phyloP scores from a whole-genome alignment of 352 stramenopile species.

The Phytopythium mirpurense region DNA sequence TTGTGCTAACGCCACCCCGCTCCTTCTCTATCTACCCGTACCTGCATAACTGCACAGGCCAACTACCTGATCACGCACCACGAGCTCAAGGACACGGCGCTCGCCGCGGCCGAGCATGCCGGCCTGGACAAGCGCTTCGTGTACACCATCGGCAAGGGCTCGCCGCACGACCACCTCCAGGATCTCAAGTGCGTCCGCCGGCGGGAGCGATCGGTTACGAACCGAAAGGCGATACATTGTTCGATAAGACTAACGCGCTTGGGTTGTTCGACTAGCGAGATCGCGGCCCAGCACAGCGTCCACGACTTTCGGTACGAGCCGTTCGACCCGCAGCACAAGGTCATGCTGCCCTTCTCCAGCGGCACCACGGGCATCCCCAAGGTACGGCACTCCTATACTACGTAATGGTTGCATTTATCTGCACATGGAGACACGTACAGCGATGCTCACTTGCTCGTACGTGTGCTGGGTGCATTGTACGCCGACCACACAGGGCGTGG shows the following conservation, averaged over 20 bases:
- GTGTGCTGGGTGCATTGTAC: no score
- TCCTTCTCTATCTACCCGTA: neutral
- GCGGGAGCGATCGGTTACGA: no score
- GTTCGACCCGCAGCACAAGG: conserved; percentile 49
- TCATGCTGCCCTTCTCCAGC: conserved; percentile 88
- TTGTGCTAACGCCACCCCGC: no score
- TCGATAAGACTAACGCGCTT: no score
- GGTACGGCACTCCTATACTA: conserved; percentile 6
- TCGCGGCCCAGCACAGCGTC: conserved; percentile 26
- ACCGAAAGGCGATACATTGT: no score
- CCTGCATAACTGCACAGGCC: no score
- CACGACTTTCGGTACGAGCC: conserved; percentile 37
- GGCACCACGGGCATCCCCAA: conserved; percentile 91
- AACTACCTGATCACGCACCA: conserved; percentile 39
- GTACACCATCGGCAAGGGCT: conserved; percentile 29
- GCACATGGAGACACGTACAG: no score
- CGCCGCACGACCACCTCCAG: conserved; percentile 13
- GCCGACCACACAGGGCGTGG: conserved; percentile 34
- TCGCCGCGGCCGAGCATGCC: conserved; percentile 16
- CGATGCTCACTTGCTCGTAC: no score
- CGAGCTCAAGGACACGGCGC: conserved; percentile 20
- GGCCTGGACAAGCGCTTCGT: conserved; percentile 25
- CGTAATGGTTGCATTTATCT: neutral
- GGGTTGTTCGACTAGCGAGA: conserved; percentile 15
- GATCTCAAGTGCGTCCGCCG: conserved; percentile 26